Percentiles rank a stretch among this genome's conserved stretches.
phyloP scores from a whole-genome alignment of 805 yeast genomes.

The Komagataella pseudopastoris region DNA sequence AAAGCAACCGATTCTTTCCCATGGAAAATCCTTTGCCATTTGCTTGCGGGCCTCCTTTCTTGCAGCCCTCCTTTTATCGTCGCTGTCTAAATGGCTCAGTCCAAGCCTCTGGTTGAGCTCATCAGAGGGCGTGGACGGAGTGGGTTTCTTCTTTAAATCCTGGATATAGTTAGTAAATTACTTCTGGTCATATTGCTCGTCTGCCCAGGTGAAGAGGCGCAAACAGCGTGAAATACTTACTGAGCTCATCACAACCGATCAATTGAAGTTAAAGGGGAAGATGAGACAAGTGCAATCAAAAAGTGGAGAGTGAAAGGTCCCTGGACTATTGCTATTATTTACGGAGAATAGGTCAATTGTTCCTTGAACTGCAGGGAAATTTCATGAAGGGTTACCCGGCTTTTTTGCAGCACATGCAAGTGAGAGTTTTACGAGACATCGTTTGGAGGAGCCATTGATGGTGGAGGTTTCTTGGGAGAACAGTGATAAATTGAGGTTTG shows the following conservation, averaged over 20 bases:
- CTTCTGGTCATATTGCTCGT: not conserved
- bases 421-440: too few species aligned
- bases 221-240: not conserved
- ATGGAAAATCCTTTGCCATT: constrained; percentile 14
- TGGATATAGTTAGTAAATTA: not conserved
- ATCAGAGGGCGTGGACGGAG: not conserved
- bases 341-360: not conserved
- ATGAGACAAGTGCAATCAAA: not conserved
- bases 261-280: not conserved
- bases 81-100: not conserved
- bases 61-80: not conserved
- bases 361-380: not conserved
- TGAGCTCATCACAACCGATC: not conserved
- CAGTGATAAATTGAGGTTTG: too few species aligned
- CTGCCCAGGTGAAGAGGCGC: not conserved
- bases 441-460: too few species aligned
- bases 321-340: not conserved
- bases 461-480: too few species aligned
- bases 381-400: not conserved
- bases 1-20: constrained; percentile 20
- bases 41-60: not conserved
- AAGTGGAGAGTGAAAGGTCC: not conserved
- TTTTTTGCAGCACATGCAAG: not conserved
- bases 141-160: not conserved
- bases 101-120: not conserved